Base-by-base conservation (phyloP, 164 flowering plant genomes). In the grape (Vitis vinifera) region DNA sequence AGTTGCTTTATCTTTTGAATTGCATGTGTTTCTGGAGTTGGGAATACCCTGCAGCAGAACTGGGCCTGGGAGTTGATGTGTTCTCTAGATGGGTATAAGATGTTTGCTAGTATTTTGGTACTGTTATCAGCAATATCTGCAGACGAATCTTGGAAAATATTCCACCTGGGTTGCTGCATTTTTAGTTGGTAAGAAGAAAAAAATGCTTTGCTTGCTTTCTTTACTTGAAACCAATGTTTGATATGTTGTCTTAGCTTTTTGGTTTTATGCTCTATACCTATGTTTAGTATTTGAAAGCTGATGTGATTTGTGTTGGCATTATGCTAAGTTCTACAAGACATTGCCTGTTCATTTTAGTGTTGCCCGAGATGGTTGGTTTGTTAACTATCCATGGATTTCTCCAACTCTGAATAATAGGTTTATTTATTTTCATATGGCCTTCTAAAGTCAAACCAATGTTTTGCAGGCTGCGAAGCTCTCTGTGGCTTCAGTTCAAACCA, bases 401-500 rank as follows among this genome's bases (percentile, higher is more conserved):
- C 52, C 15, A 56, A 37, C 13, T 37, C 27, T 50, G 37, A 57
- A n/a, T 16, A 6, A 50, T 63, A 59, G 63, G 17, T 44, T 37
- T 55, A 66, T 30, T 14, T 67, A 56, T 44, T 49, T 59, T 9
- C 30, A 8, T 23, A 16, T 3, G 10, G 3, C 16, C 10, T 65
- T 12, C 15, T 73, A 13, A 76, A 51, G 19, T n/a, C 6, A 19
- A 8, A 2, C 14, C 16, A 37, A 5, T 68, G 14, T 58, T 71
- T 73, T 80, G 79, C 52, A 88, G 92, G 85, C 87, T 88, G 58
- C 77, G 87, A 59, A 88, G 86, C 72, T 88, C 90, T 9, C 73
- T 88, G 12, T 88, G 92, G 87, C 90, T 88, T 68, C 92, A 88
- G 74, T 88, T 88, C 73, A 86, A 85, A 63, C 88, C 92, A 47